Base-by-base conservation (phyloP, 2,329 filamentous ascomycete genomes). In the Xylariaceae sp. region DNA sequence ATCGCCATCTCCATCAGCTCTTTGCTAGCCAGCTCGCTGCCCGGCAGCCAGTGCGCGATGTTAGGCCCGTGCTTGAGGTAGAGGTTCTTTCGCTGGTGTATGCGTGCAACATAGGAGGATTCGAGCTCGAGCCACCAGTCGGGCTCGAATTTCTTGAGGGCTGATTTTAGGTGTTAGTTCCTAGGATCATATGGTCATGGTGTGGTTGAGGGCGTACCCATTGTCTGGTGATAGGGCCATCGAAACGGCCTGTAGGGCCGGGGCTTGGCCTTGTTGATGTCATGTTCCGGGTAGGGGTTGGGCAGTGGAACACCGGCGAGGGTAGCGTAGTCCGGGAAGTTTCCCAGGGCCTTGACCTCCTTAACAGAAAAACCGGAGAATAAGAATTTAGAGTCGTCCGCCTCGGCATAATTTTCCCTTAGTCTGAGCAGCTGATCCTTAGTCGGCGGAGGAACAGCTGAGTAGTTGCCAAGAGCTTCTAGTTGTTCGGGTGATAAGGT, bases 71-170 rank as follows among this genome's bases (percentile, higher is more conserved):
- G 79, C 59, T 86, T 75, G 9, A 75, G 76, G 68, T 86, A 88
- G 0, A 95, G 79, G 0, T 74, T 76, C 68, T 85, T 81, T 15
- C 91, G 87, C 69, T 92, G 84, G 4, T 79, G 78, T 64, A 96
- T 86, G 18, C 88, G 83, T 1, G 79, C 68, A 51, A 74, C 75
- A 71, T 96, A 96, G 2, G 83, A 88, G 53, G 78, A 86, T 65
- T 94, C 90, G 1, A 96, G 80, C 73, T 96, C 91, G n/a, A 96
- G 77, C 91, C 91, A 96, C 83, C 88, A 96, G 70, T 95, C 87
- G 0, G 85, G 77, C 62, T 96, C 89, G 72, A 94, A 76, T 66
- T 90, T 95, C 49, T 82, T 86, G 7, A 93, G 77, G 1, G 90
- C 89, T 94, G 61, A 30, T 5, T 7, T 53, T 48, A 15, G 56